Conservation (phyloP, 163 green algal species). For the Trebouxiophyceae sp. region DNA sequence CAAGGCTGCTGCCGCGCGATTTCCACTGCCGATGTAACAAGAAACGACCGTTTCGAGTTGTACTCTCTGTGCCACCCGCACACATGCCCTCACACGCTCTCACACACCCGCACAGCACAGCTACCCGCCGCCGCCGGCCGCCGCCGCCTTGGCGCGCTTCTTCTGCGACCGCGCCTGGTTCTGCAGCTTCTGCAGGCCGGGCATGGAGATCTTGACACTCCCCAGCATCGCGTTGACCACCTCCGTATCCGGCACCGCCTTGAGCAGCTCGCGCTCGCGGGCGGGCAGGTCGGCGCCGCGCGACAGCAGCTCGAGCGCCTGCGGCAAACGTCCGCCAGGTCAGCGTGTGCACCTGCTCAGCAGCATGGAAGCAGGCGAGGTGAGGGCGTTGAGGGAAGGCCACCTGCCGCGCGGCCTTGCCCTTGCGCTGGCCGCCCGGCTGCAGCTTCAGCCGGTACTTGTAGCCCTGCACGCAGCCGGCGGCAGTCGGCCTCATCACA, state of each 20-base stretch:
- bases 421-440: conserved; percentile 78
- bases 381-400: no score
- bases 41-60: no score
- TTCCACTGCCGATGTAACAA: no score
- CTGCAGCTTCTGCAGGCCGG: conserved; percentile 69
- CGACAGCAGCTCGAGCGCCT: conserved; percentile 53
- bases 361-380: no score
- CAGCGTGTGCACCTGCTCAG: neutral
- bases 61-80: no score
- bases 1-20: no score
- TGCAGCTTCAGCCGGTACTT: conserved; percentile 84
- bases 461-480: conserved; percentile 50
- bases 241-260: conserved; percentile 68
- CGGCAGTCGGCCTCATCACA: no score
- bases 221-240: conserved; percentile 72
- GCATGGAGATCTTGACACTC: conserved; percentile 74
- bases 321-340: neutral
- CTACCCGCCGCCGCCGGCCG: no score
- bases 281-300: conserved; percentile 15
- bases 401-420: conserved; percentile 60
- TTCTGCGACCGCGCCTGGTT: conserved; percentile 5
- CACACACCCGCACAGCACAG: no score
- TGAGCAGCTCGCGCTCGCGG: conserved; percentile 61
- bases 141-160: no score
- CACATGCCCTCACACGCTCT: no score